These are phyloP conservation scores for Trametes gibbosa DNA, from an alignment of 768 basidiomycete species.

Conservation along the genomic window DNA sequence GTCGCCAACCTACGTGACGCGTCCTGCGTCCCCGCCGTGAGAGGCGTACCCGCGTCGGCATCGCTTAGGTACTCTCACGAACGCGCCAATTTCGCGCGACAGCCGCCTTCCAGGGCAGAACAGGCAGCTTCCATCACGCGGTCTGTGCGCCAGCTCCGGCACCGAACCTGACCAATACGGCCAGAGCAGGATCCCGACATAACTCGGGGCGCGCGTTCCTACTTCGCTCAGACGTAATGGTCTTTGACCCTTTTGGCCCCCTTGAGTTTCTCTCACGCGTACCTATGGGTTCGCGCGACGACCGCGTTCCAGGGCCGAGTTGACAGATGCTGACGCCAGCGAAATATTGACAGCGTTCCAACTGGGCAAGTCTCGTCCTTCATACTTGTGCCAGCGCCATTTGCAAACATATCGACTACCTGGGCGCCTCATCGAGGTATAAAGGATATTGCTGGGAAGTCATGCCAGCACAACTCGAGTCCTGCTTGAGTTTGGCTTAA, in stretches of 20 bases:
- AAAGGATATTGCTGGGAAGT: not conserved
- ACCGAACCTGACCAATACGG: constrained; percentile 9
- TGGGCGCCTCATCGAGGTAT: constrained; percentile 4
- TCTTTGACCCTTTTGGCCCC: not conserved
- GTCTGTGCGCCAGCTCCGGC: constrained; percentile 4
- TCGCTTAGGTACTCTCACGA: constrained; percentile 1
- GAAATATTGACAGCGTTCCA: not conserved
- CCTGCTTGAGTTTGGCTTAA: constrained; percentile 1
- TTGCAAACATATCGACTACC: not conserved
- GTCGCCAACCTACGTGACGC: too few species aligned
- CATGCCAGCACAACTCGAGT: constrained; percentile 1
- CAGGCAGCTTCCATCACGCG: constrained; percentile 4
- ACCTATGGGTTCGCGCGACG: constrained; percentile 5
- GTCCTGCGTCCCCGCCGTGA: not conserved
- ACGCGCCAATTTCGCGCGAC: constrained; percentile 4
- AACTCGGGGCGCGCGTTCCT: not conserved
- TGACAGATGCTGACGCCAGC: not conserved
- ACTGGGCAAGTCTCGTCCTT: not conserved
- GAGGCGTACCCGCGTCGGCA: not conserved
- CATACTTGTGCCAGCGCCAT: not conserved
- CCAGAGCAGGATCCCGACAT: constrained; percentile 1
- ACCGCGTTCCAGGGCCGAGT: constrained; percentile 10
- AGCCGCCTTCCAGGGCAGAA: constrained; percentile 7
- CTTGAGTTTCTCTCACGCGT: not conserved
- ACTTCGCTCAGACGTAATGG: not conserved